These are phyloP conservation scores for Trichoderma orchidacearum DNA, from an alignment of 495 filamentous ascomycete genomes.

Conservation along the genomic window DNA sequence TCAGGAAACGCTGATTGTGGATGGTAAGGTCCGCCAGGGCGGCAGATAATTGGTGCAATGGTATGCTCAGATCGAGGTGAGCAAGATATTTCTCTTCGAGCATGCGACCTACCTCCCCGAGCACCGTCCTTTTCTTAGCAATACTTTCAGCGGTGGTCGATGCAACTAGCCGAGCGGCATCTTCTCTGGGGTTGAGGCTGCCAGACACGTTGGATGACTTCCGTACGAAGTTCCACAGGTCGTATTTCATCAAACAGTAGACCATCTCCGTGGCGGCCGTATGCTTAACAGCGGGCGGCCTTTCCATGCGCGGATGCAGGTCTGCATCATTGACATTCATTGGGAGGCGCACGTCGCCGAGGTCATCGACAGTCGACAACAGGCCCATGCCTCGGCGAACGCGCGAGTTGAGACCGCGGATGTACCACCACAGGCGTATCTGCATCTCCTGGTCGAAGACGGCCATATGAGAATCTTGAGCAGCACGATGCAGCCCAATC, in stretches of 20 bases:
- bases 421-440: slow-evolving; percentile 30
- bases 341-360: slow-evolving; percentile 10
- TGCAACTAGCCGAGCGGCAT: slow-evolving; percentile 11
- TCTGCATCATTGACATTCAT: slow-evolving; percentile 30
- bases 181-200: slow-evolving; percentile 21
- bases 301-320: slow-evolving; percentile 28
- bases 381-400: slow-evolving; percentile 11
- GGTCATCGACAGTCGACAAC: slow-evolving; percentile 15
- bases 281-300: slow-evolving; percentile 8
- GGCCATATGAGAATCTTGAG: slow-evolving; percentile 18
- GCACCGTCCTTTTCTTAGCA: slow-evolving; percentile 4
- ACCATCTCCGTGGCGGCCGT: slow-evolving; percentile 8
- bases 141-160: slow-evolving; percentile 21
- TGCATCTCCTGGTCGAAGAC: slow-evolving; percentile 33
- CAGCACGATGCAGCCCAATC: slow-evolving; percentile 33
- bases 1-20: slow-evolving; percentile 19
- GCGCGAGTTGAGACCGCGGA: slow-evolving; percentile 23
- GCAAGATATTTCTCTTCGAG: slow-evolving; percentile 31
- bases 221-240: slow-evolving; percentile 10
- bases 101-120: slow-evolving; percentile 13
- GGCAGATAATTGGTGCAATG: slow-evolving; percentile 17
- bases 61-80: slow-evolving; percentile 30
- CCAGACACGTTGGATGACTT: slow-evolving; percentile 10
- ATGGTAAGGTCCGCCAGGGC: slow-evolving; percentile 14
- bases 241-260: slow-evolving; percentile 14